Base-by-base conservation (phyloP, 805 yeast genomes). In the Yamadazyma paraphyllophila region DNA sequence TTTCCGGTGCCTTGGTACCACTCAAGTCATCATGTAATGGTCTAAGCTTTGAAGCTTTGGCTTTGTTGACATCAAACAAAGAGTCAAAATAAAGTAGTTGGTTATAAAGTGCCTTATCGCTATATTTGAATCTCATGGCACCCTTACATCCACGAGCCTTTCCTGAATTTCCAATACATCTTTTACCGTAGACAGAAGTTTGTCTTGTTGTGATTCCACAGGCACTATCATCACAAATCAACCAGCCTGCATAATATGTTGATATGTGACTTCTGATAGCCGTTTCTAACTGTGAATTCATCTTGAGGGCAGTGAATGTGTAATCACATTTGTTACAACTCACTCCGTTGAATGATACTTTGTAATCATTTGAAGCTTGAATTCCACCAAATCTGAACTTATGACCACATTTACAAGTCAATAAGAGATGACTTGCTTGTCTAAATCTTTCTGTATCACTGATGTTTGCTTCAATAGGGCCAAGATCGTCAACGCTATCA, bases 141-240 rank as follows among this genome's bases (percentile, higher is more conserved):
- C 98, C 97, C 56, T 87, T 85, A 58, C 88, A 82, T 15, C 81
- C 81, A 51, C 70, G 76, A 1, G 83, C 81, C 35, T 69, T 74
- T 2, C 88, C 88, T 57, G 75, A 76, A 47, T 63, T 63, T 35
- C 88, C 85, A 48, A 89, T 73, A 63, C 98, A 90, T 53, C 92
- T 77, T 54, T 83, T 81, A 43, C 98, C 98, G 58, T 88, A 89
- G 3, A 91, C 97, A 15, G 91, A 81, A 17, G 94, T 77, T 59
- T 91, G 96, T 50, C 96, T 76, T 0, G 97, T 91, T 12, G 74
- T 74, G 43, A 80, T 72, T 1, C 86, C 88, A 67, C 98, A 92
- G 1, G 94, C 77, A 5, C 81, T 61, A 56, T 94, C 97, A 62
- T 87, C 95, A 69, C 99, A 94, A 0, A 64, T 67, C 38, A 90